phyloP scores from a whole-genome alignment of 805 yeast species.

The Clavispora carvajalis region DNA sequence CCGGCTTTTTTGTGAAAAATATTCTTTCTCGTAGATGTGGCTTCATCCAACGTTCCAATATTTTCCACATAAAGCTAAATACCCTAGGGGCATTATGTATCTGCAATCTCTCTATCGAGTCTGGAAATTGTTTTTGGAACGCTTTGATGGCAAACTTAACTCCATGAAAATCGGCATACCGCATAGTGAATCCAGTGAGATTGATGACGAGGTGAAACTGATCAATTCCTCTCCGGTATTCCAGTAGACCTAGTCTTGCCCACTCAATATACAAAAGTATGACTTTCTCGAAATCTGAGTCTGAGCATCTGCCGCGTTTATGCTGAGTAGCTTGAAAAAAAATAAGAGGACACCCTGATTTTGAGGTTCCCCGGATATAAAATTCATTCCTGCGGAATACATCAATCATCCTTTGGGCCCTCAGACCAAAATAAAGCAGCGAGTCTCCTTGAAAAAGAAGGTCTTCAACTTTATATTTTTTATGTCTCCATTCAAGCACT shows the following conservation, averaged over 20 bases:
- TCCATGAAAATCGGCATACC: conserved; percentile 10
- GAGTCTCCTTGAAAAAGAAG: conserved; percentile 9
- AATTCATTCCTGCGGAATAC: conserved; percentile 6
- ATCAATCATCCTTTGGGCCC: conserved; percentile 2
- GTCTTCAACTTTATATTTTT: conserved; percentile 5
- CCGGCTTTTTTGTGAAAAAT: conserved; percentile 5
- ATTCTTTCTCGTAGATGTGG: conserved; percentile 6
- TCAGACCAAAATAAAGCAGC: conserved; percentile 1
- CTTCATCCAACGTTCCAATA: conserved; percentile 10
- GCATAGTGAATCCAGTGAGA: conserved; percentile 9
- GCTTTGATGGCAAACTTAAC: conserved; percentile 7
- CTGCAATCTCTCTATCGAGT: conserved; percentile 7
- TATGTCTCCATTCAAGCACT: conserved; percentile 9
- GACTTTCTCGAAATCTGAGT: conserved; percentile 5
- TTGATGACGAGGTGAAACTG: conserved; percentile 9
- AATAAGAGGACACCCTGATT: conserved; percentile 5
- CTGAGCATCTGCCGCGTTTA: conserved; percentile 5
- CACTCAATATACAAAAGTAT: conserved; percentile 7
- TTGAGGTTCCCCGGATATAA: conserved; percentile 5
- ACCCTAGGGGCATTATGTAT: conserved; percentile 11
- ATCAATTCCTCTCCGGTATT: conserved; percentile 5
- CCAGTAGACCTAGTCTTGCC: conserved; percentile 6
- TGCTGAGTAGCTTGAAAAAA: conserved; percentile 5
- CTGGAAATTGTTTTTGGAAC: conserved; percentile 9
- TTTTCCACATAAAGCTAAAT: conserved; percentile 9